phyloP scores from a whole-genome alignment of 352 stramenopile genomes.

The Globisporangium splendens region DNA sequence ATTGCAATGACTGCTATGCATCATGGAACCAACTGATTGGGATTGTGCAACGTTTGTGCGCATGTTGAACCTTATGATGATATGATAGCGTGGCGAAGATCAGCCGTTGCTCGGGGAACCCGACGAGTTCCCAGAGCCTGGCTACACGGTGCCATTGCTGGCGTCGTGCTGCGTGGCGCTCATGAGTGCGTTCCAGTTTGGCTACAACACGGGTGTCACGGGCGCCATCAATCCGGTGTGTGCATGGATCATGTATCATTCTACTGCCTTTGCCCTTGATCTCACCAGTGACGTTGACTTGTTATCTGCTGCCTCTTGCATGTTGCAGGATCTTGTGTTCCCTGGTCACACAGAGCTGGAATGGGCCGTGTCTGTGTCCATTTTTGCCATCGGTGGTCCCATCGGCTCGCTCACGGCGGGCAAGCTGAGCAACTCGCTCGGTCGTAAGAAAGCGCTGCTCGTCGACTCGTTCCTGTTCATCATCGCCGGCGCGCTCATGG shows the following conservation, averaged over 20 bases:
- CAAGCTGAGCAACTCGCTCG: conserved; percentile 46
- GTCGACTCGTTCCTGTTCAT: conserved; percentile 67
- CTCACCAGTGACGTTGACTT: neutral
- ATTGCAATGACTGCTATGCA: neutral
- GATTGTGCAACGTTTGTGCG: neutral
- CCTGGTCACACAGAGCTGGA: conserved; percentile 58
- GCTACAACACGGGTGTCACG: conserved; percentile 73
- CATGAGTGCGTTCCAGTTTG: conserved; percentile 69
- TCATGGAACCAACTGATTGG: neutral
- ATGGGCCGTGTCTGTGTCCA: conserved; percentile 66
- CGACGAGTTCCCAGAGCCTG: conserved; percentile 59
- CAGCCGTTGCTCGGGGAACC: conserved; percentile 56
- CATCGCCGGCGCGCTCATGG: conserved; percentile 54
- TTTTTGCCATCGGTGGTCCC: conserved; percentile 59
- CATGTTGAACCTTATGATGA: neutral
- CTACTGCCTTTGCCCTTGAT: neutral
- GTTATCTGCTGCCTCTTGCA: neutral
- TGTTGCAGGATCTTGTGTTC: conserved; percentile 40
- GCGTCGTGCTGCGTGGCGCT: conserved; percentile 64
- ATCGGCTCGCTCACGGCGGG: conserved; percentile 63
- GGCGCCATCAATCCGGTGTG: conserved; percentile 51
- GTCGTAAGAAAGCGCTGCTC: conserved; percentile 59
- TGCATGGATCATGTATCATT: neutral
- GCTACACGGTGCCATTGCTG: conserved; percentile 65
- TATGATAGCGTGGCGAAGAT: conserved; percentile 53